These are phyloP conservation scores for Kalmusia sp. DNA, from an alignment of 2,329 filamentous ascomycete species.

Conservation along the genomic window DNA sequence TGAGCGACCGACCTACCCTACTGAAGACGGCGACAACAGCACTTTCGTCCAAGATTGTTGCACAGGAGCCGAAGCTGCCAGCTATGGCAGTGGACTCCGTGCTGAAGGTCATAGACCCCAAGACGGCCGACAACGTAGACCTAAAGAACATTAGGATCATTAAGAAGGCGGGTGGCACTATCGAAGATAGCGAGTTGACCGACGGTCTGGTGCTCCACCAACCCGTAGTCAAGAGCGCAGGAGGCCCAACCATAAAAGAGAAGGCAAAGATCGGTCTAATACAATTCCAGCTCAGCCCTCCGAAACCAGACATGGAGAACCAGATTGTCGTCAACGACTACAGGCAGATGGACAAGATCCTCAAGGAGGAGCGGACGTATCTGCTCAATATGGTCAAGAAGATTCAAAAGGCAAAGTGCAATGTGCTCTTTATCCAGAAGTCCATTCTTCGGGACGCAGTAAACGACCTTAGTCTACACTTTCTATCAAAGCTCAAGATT, in stretches of 20 bases:
- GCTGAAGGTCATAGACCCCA: slow-evolving; percentile 92
- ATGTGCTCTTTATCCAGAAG: slow-evolving; percentile 97
- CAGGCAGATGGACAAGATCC: slow-evolving; percentile 99
- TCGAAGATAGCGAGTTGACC: slow-evolving; percentile 97
- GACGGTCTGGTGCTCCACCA: slow-evolving; percentile 94
- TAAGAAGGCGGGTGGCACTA: slow-evolving; percentile 97
- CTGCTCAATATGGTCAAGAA: slow-evolving; percentile 99
- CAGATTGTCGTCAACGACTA: slow-evolving; percentile 99
- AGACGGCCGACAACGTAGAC: slow-evolving; percentile 95
- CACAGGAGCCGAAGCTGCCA: slow-evolving; percentile 95
- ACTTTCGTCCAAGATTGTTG: slow-evolving; percentile 97
- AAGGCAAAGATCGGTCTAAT: slow-evolving; percentile 97
- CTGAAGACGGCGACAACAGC: slow-evolving; percentile 97
- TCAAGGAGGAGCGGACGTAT: slow-evolving; percentile 98
- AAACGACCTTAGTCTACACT: slow-evolving; percentile 96
- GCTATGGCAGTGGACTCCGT: slow-evolving; percentile 98
- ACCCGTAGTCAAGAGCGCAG: slow-evolving; percentile 89
- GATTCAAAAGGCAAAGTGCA: slow-evolving; percentile 99
- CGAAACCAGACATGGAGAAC: slow-evolving; percentile 99
- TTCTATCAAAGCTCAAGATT: slow-evolving; percentile 96
- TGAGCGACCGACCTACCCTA: slow-evolving; percentile 86
- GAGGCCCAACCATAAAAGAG: slow-evolving; percentile 90
- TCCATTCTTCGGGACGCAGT: slow-evolving; percentile 97
- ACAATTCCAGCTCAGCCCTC: slow-evolving; percentile 97
- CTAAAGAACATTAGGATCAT: slow-evolving; percentile 95